Evolutionary conservation across 306 rosid genomes (phyloP).

Genomic region (Prunus armeniaca): DNA sequence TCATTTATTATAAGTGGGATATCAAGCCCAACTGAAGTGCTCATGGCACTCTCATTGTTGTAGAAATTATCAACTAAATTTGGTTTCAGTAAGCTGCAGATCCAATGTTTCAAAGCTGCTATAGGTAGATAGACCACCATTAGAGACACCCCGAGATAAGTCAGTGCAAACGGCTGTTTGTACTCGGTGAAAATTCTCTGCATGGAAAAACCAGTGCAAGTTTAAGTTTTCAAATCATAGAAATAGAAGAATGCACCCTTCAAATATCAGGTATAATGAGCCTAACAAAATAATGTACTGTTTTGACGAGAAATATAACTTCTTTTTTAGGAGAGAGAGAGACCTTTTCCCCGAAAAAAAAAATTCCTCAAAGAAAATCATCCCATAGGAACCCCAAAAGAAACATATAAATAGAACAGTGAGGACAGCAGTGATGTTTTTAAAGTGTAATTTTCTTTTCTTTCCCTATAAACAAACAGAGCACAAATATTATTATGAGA

Average conservation of each 20-base stretch:
- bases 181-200: conserved; percentile 71
- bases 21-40: conserved; percentile 27
- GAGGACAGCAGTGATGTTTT: not conserved
- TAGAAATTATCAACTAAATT: conserved; percentile 19
- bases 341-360: not conserved
- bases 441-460: not conserved
- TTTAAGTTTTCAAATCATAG: not conserved
- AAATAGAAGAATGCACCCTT: not conserved
- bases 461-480: not conserved
- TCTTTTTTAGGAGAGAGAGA: not conserved
- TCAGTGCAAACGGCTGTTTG: conserved; percentile 69
- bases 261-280: not conserved
- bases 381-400: not conserved
- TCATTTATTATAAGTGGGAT: conserved; percentile 35
- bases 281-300: not conserved
- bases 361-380: not conserved
- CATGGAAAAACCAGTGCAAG: conserved; percentile 24
- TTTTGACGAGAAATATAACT: not conserved
- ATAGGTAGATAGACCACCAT: conserved; percentile 58
- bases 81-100: conserved; percentile 30
- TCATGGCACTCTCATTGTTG: not conserved
- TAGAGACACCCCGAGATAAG: conserved; percentile 64
- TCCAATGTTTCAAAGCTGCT: conserved; percentile 49
- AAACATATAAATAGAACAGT: not conserved
- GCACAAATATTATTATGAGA: no score